Evolutionary conservation across 2,329 filamentous ascomycete genomes (phyloP).

Genomic region (Ophiostoma pallidulum): DNA sequence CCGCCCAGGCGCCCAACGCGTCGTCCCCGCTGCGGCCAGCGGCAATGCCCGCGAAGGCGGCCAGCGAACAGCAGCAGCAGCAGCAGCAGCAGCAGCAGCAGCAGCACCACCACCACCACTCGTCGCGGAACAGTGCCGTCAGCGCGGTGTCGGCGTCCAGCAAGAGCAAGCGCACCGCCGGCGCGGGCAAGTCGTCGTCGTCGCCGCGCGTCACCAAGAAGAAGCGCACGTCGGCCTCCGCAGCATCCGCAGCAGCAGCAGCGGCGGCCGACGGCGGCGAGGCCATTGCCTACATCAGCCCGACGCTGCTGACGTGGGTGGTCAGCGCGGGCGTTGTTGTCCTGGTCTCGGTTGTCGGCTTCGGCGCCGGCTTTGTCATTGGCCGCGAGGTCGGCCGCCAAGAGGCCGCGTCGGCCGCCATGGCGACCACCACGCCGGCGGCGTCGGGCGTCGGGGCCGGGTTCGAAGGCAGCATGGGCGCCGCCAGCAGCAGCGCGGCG

Average conservation of each 20-base stretch:
- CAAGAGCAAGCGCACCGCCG: constrained; percentile 42
- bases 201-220: constrained; percentile 45
- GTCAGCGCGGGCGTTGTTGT: constrained; percentile 59
- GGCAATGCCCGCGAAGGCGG: too few species aligned
- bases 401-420: constrained; percentile 35
- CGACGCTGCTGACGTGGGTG: constrained; percentile 55
- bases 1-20: background rate
- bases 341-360: constrained; percentile 57
- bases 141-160: constrained; percentile 23
- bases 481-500: constrained; percentile 33
- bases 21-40: background rate
- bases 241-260: too few species aligned
- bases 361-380: constrained; percentile 54
- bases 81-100: background rate
- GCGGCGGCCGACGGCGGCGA: constrained; percentile 26
- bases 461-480: constrained; percentile 17
- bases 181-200: constrained; percentile 25
- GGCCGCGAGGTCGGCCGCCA: constrained; percentile 57
- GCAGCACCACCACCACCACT: constrained; percentile 14
- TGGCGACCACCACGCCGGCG: constrained; percentile 1
- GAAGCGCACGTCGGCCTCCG: constrained; percentile 42
- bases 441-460: constrained; percentile 33
- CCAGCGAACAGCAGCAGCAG: constrained; percentile 2
- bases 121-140: constrained; percentile 17
- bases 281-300: constrained; percentile 36